A percentile compares a stretch with the other conserved stretches of the same genome.
phyloP scores from a whole-genome alignment of 1,284 basidiomycete genomes.

The Cryptococcus sp. region DNA sequence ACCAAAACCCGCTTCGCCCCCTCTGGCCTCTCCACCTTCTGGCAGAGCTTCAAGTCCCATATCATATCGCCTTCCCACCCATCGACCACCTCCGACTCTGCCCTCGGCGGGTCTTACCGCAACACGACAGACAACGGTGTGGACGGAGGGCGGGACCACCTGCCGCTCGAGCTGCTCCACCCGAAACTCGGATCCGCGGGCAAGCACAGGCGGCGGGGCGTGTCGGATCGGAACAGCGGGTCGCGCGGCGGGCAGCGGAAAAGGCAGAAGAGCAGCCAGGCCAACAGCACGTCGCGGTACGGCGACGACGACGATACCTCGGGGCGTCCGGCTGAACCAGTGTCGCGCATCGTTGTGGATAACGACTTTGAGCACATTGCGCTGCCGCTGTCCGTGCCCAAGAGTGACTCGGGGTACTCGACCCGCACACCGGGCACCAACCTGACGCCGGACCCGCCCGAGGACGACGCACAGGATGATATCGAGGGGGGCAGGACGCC shows the following conservation, averaged over 20 bases:
- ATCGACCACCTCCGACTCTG: slow-evolving; percentile 40
- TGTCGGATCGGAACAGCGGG: slow-evolving; percentile 5
- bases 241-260: slow-evolving; percentile 10
- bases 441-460: slow-evolving; percentile 4
- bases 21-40: slow-evolving; percentile 13
- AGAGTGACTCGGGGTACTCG: slow-evolving; percentile 37
- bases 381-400: slow-evolving; percentile 26
- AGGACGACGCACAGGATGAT: slow-evolving; percentile 8
- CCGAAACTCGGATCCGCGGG: slow-evolving; percentile 20
- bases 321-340: slow-evolving; percentile 23
- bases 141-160: slow-evolving; percentile 8
- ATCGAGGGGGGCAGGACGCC: slow-evolving; percentile 13
- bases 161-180: slow-evolving; percentile 27
- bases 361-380: slow-evolving; percentile 41
- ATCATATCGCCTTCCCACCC: slow-evolving; percentile 36
- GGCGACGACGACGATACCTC: slow-evolving; percentile 35
- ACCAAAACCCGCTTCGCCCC: slow-evolving; percentile 28
- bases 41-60: slow-evolving; percentile 21
- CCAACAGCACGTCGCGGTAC: slow-evolving; percentile 24
- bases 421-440: slow-evolving; percentile 18
- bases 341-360: slow-evolving; percentile 40
- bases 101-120: slow-evolving; percentile 18
- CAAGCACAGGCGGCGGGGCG: slow-evolving; percentile 17
- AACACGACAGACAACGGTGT: slow-evolving; percentile 19
- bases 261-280: slow-evolving; percentile 11